Evolutionary conservation across 2,329 filamentous ascomycete genomes (phyloP), one percentile per base, ranked within the genome.

Genomic region (Colletotrichum magnum): DNA sequence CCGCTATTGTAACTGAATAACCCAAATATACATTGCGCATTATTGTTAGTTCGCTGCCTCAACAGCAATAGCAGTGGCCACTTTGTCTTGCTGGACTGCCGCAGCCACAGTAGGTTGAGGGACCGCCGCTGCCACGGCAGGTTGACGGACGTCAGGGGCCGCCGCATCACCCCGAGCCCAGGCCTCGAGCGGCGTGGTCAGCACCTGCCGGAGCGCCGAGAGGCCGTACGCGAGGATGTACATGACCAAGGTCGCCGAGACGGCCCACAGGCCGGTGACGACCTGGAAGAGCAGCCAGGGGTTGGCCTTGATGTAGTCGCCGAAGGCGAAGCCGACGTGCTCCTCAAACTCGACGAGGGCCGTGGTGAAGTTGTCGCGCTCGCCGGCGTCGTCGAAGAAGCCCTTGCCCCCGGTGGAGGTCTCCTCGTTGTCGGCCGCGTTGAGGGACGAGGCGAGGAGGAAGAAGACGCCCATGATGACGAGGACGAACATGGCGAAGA

Each of bases 101-200:
- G 54, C 53, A 2, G 24, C 60, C 5, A 24, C 21, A 24, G 60
- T 13, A 3, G 60, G 6, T 1, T n/a, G 7, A 4, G 16, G 47
- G 9, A 0, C n/a, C 21, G 48, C 16, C 18, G 6, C 16, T 2
- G 24, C 10, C 5, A 36, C 32, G 32, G 32, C 32, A 36, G 32
- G 32, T 36, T 10, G 32, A 10, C 7, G 32, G 32, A 36, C 41
- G 41, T 43, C 16, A 39, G 48, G n/a, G 21, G 24, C 9, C 26
- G 32, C 41, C 50, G 18, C 43, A 4, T 36, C 26, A 18, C 41
- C 15, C 41, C 61, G 43, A 9, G 54, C 26, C 65, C 65, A 59
- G 21, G 53, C 54, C 48, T 68, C 65, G 5, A 65, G 39, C 13
- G 65, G 65, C 47, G 65, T 65, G 60, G 61, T 68, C 54, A 68